Evolutionary conservation across 2,329 filamentous ascomycete species (phyloP).

Genomic region (Colletotrichum musae): DNA sequence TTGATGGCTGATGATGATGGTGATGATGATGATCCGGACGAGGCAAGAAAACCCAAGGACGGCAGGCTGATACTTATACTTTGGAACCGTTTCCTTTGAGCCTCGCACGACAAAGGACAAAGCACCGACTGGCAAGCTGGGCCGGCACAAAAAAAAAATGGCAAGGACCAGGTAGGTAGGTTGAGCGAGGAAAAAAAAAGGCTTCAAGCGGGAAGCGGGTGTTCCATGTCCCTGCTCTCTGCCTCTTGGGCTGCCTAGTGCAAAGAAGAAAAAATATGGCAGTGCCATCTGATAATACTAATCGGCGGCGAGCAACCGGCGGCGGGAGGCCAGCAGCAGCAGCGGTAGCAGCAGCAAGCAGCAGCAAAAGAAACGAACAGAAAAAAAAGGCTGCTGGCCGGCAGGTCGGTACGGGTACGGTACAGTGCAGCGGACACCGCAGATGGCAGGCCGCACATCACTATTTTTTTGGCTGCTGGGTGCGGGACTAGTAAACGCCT

Average conservation of each 20-base stretch:
- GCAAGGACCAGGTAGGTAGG: conserved; percentile 38
- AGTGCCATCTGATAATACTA: conserved; percentile 38
- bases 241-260: conserved; percentile 25
- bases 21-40: conserved; percentile 17
- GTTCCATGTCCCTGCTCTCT: conserved; percentile 38
- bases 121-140: conserved; percentile 23
- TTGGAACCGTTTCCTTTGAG: conserved; percentile 27
- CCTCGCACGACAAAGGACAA: conserved; percentile 34
- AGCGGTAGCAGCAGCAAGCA: background rate
- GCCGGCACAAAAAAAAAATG: conserved; percentile 8
- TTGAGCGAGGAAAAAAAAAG: conserved; percentile 22
- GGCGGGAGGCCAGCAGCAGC: conserved; percentile 37
- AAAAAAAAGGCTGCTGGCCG: conserved; percentile 3
- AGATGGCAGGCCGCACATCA: conserved; percentile 17
- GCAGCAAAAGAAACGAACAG: conserved; percentile 33
- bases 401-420: conserved; percentile 34
- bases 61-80: conserved; percentile 41
- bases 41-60: conserved; percentile 21
- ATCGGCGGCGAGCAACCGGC: conserved; percentile 31
- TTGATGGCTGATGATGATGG: conserved; percentile 29
- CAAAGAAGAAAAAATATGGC: conserved; percentile 40
- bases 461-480: conserved; percentile 9
- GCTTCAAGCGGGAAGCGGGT: conserved; percentile 35
- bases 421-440: conserved; percentile 28
- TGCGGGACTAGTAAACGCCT: conserved; percentile 31